Evolutionary conservation across 2,329 filamentous ascomycete species (phyloP).

Genomic region (Cryphonectria parasitica): DNA sequence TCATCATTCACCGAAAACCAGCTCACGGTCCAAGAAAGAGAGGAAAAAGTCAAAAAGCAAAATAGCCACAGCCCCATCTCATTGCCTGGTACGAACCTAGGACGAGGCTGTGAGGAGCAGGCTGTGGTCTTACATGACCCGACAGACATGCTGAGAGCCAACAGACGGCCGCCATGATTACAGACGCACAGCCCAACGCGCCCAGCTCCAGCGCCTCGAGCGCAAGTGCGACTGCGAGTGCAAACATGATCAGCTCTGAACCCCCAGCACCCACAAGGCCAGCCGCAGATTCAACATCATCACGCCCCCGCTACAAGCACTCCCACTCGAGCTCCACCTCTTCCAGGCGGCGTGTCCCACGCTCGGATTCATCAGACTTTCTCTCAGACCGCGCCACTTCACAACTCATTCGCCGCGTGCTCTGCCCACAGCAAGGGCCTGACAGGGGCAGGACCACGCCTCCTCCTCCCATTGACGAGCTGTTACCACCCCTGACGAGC

Average conservation of each 20-base stretch:
- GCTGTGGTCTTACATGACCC: not conserved
- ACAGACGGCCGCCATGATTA: constrained; percentile 25
- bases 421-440: constrained; percentile 73
- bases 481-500: constrained; percentile 89
- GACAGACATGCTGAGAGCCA: constrained; percentile 21
- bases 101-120: not conserved
- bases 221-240: not conserved
- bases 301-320: constrained; percentile 35
- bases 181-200: constrained; percentile 22
- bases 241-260: constrained; percentile 13
- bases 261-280: constrained; percentile 17
- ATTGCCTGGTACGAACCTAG: not conserved
- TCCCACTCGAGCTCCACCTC: constrained; percentile 32
- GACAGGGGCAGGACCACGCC: constrained; percentile 58
- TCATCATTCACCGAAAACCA: not conserved
- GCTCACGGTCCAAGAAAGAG: no score
- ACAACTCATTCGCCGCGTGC: constrained; percentile 78
- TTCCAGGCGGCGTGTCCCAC: constrained; percentile 23
- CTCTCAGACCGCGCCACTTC: constrained; percentile 79
- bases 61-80: not conserved
- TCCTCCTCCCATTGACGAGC: constrained; percentile 72
- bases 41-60: no score
- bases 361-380: constrained; percentile 45
- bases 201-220: constrained; percentile 24
- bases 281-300: constrained; percentile 32